A percentile compares a stretch with the other conserved stretches of the same genome.
Conservation (phyloP, 139 green algal species). For the Pleodorina starrii region DNA sequence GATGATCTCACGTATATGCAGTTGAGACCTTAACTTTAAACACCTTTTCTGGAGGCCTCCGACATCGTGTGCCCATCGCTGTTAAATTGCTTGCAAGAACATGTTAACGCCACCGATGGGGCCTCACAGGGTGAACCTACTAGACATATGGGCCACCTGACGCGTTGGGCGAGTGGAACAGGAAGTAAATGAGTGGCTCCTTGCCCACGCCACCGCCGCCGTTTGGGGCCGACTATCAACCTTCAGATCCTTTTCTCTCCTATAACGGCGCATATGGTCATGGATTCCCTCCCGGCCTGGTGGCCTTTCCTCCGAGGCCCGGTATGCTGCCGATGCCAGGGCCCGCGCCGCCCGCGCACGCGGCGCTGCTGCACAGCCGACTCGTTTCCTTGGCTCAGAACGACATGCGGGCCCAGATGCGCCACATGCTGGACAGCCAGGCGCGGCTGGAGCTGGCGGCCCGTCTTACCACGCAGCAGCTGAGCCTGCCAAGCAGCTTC, state of each 20-base stretch:
- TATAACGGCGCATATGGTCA: not conserved
- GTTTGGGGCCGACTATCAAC: not conserved
- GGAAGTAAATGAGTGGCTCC: not conserved
- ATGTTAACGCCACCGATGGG: no score
- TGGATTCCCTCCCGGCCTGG: not conserved
- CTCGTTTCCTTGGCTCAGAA: conserved; percentile 21
- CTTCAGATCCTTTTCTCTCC: not conserved
- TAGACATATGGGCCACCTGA: not conserved
- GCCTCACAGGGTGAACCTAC: no score
- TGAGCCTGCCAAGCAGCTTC: not conserved
- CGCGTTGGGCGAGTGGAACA: not conserved
- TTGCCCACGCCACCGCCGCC: not conserved
- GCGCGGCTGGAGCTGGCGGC: conserved; percentile 25
- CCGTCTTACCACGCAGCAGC: not conserved
- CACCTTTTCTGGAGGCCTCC: no score
- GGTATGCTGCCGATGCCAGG: not conserved
- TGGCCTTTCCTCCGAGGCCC: not conserved
- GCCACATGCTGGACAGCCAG: conserved; percentile 13
- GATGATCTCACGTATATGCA: no score
- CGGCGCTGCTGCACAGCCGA: not conserved
- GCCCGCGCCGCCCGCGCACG: not conserved
- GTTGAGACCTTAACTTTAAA: no score
- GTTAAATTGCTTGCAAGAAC: not conserved
- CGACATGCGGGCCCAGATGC: conserved; percentile 29
- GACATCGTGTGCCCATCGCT: no score